Base-by-base conservation (phyloP, 805 yeast species). In the Ogataea henricii region DNA sequence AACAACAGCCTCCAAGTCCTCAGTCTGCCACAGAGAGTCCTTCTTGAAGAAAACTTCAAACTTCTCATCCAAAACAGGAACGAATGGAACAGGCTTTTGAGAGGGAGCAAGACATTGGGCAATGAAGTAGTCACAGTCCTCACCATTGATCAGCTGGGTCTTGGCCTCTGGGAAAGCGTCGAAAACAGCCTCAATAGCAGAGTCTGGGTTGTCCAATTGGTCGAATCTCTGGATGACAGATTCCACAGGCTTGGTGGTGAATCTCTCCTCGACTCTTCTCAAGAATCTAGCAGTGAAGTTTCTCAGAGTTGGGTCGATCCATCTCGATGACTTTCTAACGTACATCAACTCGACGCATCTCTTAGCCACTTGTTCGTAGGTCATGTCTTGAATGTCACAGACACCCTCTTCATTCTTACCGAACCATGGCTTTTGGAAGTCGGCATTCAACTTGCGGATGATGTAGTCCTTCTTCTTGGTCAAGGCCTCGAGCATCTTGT, bases 1-100 rank as follows among this genome's bases (percentile, higher is more conserved):
- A 56, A 89, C 91, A 65, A 94, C 98, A 51, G 97, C 88, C 68
- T 90, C 97, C 66, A 94, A 80, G 67, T 89, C 92, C 77, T 94
- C 98, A 20, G 96, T 87, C 79, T 94, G 99, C 99, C 99, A 94
- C 68, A 94, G 78, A 25, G 98, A 92, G 71, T 94, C 99, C 76
- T 94, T 94, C 83, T 94, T 94, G 82, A 94, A 94, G 81, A 87
- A 94, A 65, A 85, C 83, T 71, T 94, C 97, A 63, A 94, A 89
- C 75, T 89, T 87, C 57, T 89, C 95, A 66, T 94, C 96, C 68
- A 94, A 78, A 17, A 89, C 87, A 43, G 99, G 99, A 60, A 94
- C 91, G 60, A 94, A 94, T 55, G 99, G 99, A 66, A 90, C 97
- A 27, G 99, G 99, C 74, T 94, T 94, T 74, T 92, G 97, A 52